phyloP scores from a whole-genome alignment of 2,329 filamentous ascomycete species.

The Stachybotrys echinatus region DNA sequence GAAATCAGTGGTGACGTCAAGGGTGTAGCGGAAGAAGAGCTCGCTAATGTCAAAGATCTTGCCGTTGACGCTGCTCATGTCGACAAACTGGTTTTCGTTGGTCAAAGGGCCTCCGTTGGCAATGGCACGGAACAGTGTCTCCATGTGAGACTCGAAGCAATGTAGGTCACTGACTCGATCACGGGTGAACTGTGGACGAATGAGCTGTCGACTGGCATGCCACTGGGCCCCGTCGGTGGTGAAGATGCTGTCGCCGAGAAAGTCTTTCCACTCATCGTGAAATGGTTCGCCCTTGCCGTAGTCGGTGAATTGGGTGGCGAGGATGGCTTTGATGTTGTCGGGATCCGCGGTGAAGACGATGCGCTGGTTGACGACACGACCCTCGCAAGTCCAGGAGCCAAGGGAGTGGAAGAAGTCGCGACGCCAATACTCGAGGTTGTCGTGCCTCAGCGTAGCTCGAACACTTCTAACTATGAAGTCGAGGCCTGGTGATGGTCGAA shows the following conservation, averaged over 20 bases:
- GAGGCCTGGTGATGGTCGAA: slow-evolving; percentile 37
- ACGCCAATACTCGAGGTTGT: slow-evolving; percentile 59
- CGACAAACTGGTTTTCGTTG: slow-evolving; percentile 58
- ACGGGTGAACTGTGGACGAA: slow-evolving; percentile 81
- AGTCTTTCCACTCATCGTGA: slow-evolving; percentile 69
- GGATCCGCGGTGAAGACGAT: slow-evolving; percentile 73
- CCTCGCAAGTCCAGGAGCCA: slow-evolving; percentile 54
- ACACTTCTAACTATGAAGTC: slow-evolving; percentile 60
- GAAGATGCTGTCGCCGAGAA: slow-evolving; percentile 71
- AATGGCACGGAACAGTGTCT: slow-evolving; percentile 66
- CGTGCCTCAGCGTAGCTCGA: slow-evolving; percentile 42
- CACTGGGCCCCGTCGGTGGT: slow-evolving; percentile 74
- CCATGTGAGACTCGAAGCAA: slow-evolving; percentile 74
- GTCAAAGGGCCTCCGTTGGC: slow-evolving; percentile 51
- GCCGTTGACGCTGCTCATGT: slow-evolving; percentile 56
- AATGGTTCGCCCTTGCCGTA: slow-evolving; percentile 79
- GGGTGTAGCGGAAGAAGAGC: slow-evolving; percentile 77
- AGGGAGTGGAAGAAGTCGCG: slow-evolving; percentile 37
- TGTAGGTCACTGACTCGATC: slow-evolving; percentile 79
- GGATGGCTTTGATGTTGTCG: slow-evolving; percentile 85
- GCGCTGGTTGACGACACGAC: slow-evolving; percentile 48
- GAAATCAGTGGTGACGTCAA: slow-evolving; percentile 85
- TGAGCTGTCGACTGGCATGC: slow-evolving; percentile 75
- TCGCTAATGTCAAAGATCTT: slow-evolving; percentile 64
- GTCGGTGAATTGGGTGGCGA: slow-evolving; percentile 80